These are phyloP conservation scores for Bidens hawaiensis DNA, from an alignment of 140 eudicot species.

Conservation along the genomic window DNA sequence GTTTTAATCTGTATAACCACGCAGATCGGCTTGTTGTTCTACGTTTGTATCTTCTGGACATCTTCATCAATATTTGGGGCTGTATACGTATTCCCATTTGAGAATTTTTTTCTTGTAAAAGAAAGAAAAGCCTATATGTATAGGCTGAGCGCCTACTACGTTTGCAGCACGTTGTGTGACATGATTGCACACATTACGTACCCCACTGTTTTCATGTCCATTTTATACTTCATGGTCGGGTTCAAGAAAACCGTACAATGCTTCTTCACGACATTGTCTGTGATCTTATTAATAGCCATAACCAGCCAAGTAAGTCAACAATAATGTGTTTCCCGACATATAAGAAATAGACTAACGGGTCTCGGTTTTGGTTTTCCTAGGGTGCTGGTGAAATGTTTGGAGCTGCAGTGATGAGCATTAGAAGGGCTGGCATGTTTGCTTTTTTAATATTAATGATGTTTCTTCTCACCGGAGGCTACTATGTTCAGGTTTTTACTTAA, in stretches of 20 bases:
- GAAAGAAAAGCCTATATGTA: slow-evolving; percentile 96
- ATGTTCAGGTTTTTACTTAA: slow-evolving; percentile 84
- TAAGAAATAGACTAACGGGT: not conserved
- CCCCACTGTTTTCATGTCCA: slow-evolving; percentile 82
- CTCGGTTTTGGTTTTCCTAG: slow-evolving; percentile 27
- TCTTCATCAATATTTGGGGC: too few species aligned
- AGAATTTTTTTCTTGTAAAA: slow-evolving; percentile 76
- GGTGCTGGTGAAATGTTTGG: too few species aligned
- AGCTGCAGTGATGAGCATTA: slow-evolving; percentile 87
- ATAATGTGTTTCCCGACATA: not conserved
- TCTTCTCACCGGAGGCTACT: slow-evolving; percentile 96
- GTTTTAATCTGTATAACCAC: slow-evolving; percentile 2
- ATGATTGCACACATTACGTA: slow-evolving; percentile 79
- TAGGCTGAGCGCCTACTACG: slow-evolving; percentile 90
- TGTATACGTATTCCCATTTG: too few species aligned
- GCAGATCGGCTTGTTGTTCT: slow-evolving; percentile 90
- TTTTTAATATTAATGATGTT: slow-evolving; percentile 83
- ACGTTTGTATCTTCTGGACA: too few species aligned
- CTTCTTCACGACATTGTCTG: slow-evolving; percentile 65
- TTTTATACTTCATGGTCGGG: too few species aligned
- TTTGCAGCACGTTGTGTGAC: slow-evolving; percentile 91
- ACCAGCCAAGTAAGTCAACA: slow-evolving; percentile 82
- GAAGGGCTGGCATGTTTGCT: slow-evolving; percentile 89
- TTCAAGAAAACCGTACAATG: slow-evolving; percentile 62
- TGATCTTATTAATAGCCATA: slow-evolving; percentile 56